Evolutionary conservation across 1,139 yeast genomes (phyloP).

Genomic region (Lodderomyces pseudojiufengensis): DNA sequence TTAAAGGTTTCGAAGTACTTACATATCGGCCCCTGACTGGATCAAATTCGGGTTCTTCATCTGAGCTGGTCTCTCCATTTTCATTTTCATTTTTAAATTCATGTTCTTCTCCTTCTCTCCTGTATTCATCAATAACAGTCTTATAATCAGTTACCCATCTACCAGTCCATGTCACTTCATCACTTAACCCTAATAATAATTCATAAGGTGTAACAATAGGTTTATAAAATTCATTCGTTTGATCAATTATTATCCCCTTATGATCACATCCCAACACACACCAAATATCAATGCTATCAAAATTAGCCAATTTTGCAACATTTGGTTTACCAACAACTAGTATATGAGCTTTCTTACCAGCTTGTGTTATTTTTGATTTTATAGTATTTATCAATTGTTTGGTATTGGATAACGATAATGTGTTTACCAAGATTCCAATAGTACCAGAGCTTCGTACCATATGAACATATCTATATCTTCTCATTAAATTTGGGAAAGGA

Average conservation of each 20-base stretch:
- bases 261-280: conserved; percentile 92
- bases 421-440: conserved; percentile 85
- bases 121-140: conserved; percentile 38
- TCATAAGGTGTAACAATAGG: conserved; percentile 96
- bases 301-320: conserved; percentile 93
- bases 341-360: conserved; percentile 87
- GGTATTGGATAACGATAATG: conserved; percentile 75
- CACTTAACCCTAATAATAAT: conserved; percentile 69
- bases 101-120: conserved; percentile 20
- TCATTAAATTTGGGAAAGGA: conserved; percentile 75
- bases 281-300: conserved; percentile 90
- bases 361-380: conserved; percentile 55
- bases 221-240: conserved; percentile 72
- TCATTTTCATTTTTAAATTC: conserved; percentile 16
- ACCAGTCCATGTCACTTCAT: conserved; percentile 84
- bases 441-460: conserved; percentile 89
- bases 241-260: conserved; percentile 84
- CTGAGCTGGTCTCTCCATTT: conserved; percentile 18
- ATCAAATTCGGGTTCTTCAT: conserved; percentile 75
- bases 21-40: conserved; percentile 81
- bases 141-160: conserved; percentile 85
- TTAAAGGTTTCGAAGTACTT: conserved; percentile 68
- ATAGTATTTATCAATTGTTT: conserved; percentile 59
- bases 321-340: conserved; percentile 99
- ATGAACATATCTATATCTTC: conserved; percentile 82